Conservation (phyloP, 2,329 filamentous ascomycete genomes). For the Pseudocercospora fuligena region DNA sequence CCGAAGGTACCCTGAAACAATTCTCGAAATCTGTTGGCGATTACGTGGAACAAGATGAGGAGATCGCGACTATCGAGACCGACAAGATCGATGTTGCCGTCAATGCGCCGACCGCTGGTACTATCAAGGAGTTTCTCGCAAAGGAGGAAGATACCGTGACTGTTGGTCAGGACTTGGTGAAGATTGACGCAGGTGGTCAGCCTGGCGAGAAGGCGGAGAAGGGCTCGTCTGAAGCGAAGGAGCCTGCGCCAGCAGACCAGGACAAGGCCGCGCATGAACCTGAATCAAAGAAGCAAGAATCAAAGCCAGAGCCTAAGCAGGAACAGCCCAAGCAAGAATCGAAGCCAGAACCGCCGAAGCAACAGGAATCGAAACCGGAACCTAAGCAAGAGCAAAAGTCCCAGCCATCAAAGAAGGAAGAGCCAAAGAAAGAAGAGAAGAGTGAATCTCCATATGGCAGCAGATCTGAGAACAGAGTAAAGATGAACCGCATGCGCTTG, state of each 20-base stretch:
- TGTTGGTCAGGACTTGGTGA: slow-evolving; percentile 89
- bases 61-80: slow-evolving; percentile 98
- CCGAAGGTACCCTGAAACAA: slow-evolving; percentile 94
- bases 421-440: slow-evolving; percentile 48
- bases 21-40: slow-evolving; percentile 94
- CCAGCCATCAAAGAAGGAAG: slow-evolving; percentile 42
- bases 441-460: slow-evolving; percentile 61
- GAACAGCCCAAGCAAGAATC: slow-evolving; percentile 44
- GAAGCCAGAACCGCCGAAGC: slow-evolving; percentile 42
- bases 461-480: slow-evolving; percentile 89
- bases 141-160: slow-evolving; percentile 94
- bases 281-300: slow-evolving; percentile 54
- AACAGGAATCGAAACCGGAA: slow-evolving; percentile 46
- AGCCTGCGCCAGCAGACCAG: slow-evolving; percentile 57
- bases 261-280: slow-evolving; percentile 53
- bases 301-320: slow-evolving; percentile 54
- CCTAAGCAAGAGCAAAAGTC: slow-evolving; percentile 53
- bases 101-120: slow-evolving; percentile 88
- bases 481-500: slow-evolving; percentile 99
- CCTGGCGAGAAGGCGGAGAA: slow-evolving; percentile 63
- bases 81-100: slow-evolving; percentile 99
- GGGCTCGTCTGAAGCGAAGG: slow-evolving; percentile 62
- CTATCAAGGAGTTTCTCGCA: slow-evolving; percentile 88
- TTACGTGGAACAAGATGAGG: slow-evolving; percentile 92
- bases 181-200: slow-evolving; percentile 76